Evolutionary conservation across 2,329 filamentous ascomycete genomes (phyloP).

Genomic region (Colletotrichum acutatum): DNA sequence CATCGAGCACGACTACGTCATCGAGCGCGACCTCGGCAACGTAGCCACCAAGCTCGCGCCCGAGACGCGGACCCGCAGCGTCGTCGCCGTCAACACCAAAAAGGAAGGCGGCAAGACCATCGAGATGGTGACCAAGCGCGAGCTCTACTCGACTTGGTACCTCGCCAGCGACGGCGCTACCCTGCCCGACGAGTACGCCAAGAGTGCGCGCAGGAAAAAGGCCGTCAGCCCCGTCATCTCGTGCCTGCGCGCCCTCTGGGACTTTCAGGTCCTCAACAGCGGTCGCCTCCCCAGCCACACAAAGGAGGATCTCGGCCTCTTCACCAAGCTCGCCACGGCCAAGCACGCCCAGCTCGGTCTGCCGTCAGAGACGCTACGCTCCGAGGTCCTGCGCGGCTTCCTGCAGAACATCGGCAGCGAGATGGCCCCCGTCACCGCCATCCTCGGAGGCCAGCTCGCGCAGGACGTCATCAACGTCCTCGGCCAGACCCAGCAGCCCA

Average conservation of each 20-base stretch:
- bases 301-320: slow-evolving; percentile 75
- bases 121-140: slow-evolving; percentile 91
- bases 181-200: slow-evolving; percentile 74
- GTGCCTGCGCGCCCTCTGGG: slow-evolving; percentile 90
- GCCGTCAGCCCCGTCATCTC: slow-evolving; percentile 87
- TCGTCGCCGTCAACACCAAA: slow-evolving; percentile 78
- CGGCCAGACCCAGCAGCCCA: slow-evolving; percentile 88
- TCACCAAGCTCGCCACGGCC: slow-evolving; percentile 81
- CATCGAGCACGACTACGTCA: slow-evolving; percentile 88
- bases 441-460: slow-evolving; percentile 88
- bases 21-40: slow-evolving; percentile 87
- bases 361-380: slow-evolving; percentile 73
- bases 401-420: slow-evolving; percentile 87
- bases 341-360: slow-evolving; percentile 81
- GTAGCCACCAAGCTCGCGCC: slow-evolving; percentile 66
- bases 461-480: slow-evolving; percentile 98
- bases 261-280: slow-evolving; percentile 74
- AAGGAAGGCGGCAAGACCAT: slow-evolving; percentile 76
- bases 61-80: slow-evolving; percentile 82
- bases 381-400: slow-evolving; percentile 84
- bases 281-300: slow-evolving; percentile 66
- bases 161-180: slow-evolving; percentile 83
- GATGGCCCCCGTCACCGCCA: slow-evolving; percentile 86
- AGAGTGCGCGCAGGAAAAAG: slow-evolving; percentile 74
- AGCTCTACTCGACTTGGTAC: slow-evolving; percentile 88